Evolutionary conservation across 2,329 filamentous ascomycete species (phyloP), one percentile per base, ranked within the genome.

Genomic region (Alternaria hordeiaustralica): DNA sequence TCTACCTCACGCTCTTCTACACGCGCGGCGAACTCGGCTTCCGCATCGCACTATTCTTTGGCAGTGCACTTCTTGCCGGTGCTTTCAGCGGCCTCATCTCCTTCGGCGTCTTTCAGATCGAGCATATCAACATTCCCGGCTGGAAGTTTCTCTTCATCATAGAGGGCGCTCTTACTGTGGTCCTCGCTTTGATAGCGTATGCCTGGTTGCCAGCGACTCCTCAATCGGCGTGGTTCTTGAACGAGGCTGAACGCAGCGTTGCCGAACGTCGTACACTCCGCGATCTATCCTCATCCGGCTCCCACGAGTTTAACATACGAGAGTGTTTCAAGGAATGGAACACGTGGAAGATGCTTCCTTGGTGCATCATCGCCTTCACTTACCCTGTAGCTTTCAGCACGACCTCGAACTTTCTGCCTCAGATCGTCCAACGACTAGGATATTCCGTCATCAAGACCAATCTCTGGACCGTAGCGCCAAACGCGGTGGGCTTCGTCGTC

Each of bases 1-100:
- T 86, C 73, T 88, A 85, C 65, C 72, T 85, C 8, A 84, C 86
- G 0, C 79, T 86, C 0, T 87, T 88, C 46, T 84, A 85, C 45
- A 75, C 75, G 1, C 71, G 73, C 13, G 70, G 74, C 13, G 80
- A 83, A 62, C 80, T 83, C 67, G 82, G 79, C 1, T 82, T 83
- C 53, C 79, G 82, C 11, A 79, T 81, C 4, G 82, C 81, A 4
- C 79, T 82, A n/a, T 82, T 84, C 70, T 83, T 84, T 46, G 81
- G 78, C 0, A 81, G 75, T 53, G 79, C 81, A 3, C 73, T 82
- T 9, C 75, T 83, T 2, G 82, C 78, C 2, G 82, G 78, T 1
- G 76, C 79, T 1, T 81, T 82, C 53, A 80, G 78, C 30, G 83
- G 82, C 0, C 71, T 80, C 1, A 81, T 83, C 46, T 76, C 57